Evolutionary conservation across 2,329 filamentous ascomycete species (phyloP).

Genomic region (Chaetomium sp.): DNA sequence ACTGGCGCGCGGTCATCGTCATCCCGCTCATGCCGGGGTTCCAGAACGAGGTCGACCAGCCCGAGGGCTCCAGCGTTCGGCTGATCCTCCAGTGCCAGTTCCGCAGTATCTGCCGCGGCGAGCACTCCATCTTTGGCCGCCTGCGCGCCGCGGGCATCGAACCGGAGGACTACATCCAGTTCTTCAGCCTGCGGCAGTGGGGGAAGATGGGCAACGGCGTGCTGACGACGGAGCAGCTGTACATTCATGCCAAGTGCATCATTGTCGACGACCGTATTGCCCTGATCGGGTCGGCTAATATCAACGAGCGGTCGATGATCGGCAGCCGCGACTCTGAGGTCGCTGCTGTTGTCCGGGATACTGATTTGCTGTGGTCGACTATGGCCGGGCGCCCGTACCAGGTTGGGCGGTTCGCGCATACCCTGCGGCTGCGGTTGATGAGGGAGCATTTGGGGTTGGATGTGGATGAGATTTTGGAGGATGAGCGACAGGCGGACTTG

Average conservation of each 20-base stretch:
- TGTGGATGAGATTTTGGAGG: slow-evolving; percentile 81
- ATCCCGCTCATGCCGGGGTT: slow-evolving; percentile 98
- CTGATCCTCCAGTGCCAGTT: slow-evolving; percentile 97
- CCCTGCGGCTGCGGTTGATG: slow-evolving; percentile 88
- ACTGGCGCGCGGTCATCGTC: slow-evolving; percentile 83
- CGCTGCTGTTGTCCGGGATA: slow-evolving; percentile 84
- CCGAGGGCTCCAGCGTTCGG: slow-evolving; percentile 89
- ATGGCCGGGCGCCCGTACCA: slow-evolving; percentile 88
- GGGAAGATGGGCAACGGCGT: slow-evolving; percentile 78
- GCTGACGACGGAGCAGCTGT: slow-evolving; percentile 90
- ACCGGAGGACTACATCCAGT: slow-evolving; percentile 90
- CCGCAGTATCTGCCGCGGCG: slow-evolving; percentile 88
- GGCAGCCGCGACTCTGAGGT: slow-evolving; percentile 88
- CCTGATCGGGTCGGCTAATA: slow-evolving; percentile 95
- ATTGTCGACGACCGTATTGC: slow-evolving; percentile 89
- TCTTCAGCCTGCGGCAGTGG: slow-evolving; percentile 90
- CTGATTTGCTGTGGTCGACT: slow-evolving; percentile 82
- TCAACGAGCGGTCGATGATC: slow-evolving; percentile 95
- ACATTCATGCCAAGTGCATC: slow-evolving; percentile 97
- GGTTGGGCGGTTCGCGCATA: slow-evolving; percentile 88
- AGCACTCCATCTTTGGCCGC: slow-evolving; percentile 84
- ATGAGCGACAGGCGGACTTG: slow-evolving; percentile 63
- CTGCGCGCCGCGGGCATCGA: slow-evolving; percentile 75
- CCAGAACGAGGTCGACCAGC: slow-evolving; percentile 89
- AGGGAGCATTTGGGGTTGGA: slow-evolving; percentile 94